Base-by-base conservation (phyloP, 23 red algal species). In the Chondrus crispus region DNA sequence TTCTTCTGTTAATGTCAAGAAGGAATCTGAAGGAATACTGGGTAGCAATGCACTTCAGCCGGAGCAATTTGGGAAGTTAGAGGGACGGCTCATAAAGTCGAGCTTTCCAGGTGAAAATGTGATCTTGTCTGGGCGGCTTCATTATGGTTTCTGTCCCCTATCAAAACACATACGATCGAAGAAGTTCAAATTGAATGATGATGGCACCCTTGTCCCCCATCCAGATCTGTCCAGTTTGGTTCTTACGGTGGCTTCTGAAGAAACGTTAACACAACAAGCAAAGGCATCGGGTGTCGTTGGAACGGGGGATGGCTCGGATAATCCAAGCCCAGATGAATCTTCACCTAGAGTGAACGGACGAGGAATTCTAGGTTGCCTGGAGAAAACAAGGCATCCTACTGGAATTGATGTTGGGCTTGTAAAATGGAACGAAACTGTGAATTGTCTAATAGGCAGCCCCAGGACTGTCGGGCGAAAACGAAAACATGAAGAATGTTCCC, bases 151-250 rank as follows among this genome's bases (percentile, higher is more conserved):
- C 41, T 82, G 58, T 81, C 89, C 89, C 8, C 29, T 92, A 62
- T 72, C 53, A 36, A n/a, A 68, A 47, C 16, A 83, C 24, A 82
- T 46, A 19, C 39, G 89, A 28, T 55, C 52, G 42, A 71, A 68
- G 29, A 92, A 74, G 68, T 92, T 92, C 84, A 12, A 55, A 3
- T 62, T 92, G 16, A 79, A 70, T 72, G 60, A 74, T 11, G 62
- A 82, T 52, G 89, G 89, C 13, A 90, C 87, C 10, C 19, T 90
- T 20, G 42, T 32, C 16, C 48, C 48, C 50, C 87, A 90, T 20
- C 62, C 64, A 50, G 87, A 90, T 62, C 70, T 90, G 47, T 47
- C 30, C 47, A 40, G 80, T 43, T 45, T 90, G 29, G 18, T 90
- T 36, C 48, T 57, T 53, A 79, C 84, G 51, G 51, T 64, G 39